Percentiles rank a stretch among this genome's conserved stretches.
Conservation (phyloP, 2,329 filamentous ascomycete species). For the Trichoderma guizhouense region DNA sequence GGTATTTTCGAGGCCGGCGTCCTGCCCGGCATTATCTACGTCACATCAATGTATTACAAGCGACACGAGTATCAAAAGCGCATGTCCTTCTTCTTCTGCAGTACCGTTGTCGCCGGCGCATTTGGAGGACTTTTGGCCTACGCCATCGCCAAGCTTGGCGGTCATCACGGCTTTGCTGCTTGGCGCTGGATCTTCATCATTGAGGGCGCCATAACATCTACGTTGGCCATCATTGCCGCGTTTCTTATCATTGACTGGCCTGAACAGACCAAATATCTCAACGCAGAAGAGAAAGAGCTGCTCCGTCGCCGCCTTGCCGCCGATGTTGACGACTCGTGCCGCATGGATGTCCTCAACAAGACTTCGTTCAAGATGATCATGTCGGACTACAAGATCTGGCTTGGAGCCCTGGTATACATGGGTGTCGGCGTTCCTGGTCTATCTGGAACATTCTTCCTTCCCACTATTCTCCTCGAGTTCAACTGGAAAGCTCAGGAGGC, state of each 20-base stretch:
- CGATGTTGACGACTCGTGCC: conserved; percentile 40
- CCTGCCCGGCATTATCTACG: conserved; percentile 61
- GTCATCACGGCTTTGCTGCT: conserved; percentile 43
- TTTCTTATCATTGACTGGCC: conserved; percentile 5
- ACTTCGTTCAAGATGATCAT: conserved; percentile 45
- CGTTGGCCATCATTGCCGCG: conserved; percentile 32
- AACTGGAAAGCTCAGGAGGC: conserved; percentile 33
- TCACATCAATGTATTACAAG: conserved; percentile 54
- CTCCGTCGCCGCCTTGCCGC: conserved; percentile 35
- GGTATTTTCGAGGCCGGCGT: conserved; percentile 54
- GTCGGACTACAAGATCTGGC: conserved; percentile 45
- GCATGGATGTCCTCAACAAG: conserved; percentile 53
- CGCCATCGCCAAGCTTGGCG: conserved; percentile 57
- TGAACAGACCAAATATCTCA: conserved; percentile 39
- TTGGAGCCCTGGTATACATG: conserved; percentile 36
- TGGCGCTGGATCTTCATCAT: conserved; percentile 83
- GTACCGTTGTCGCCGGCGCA: conserved; percentile 57
- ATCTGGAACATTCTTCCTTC: conserved; percentile 37
- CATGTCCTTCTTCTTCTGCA: conserved; percentile 58
- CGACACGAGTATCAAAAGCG: conserved; percentile 59
- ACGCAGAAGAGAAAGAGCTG: conserved; percentile 20
- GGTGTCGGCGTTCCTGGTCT: conserved; percentile 46
- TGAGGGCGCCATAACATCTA: conserved; percentile 51
- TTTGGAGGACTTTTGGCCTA: conserved; percentile 61
- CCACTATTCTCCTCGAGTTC: conserved; percentile 38